Base-by-base conservation (phyloP, 768 basidiomycete genomes). In the Tephrocybe sp. region DNA sequence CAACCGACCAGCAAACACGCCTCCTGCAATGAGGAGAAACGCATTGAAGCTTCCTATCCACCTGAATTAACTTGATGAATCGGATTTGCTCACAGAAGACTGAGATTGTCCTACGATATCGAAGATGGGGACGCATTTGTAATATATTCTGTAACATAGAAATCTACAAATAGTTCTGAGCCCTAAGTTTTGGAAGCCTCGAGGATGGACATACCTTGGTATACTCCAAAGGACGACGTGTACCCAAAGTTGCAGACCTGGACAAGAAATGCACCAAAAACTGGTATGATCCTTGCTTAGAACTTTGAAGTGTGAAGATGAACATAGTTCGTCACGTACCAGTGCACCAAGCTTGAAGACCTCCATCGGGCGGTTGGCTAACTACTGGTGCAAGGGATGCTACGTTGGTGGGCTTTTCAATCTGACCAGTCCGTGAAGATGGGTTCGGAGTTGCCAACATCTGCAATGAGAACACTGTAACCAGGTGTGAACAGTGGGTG, bases 231-330 rank as follows among this genome's bases (percentile, higher is more conserved):
- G 3, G 71, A 67, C 25, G 67, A 62, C 9, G 67, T 55, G 39
- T 53, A 72, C 64, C 71, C 71, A 24, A 64, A 72, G 1, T 66
- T 67, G 51, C 71, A 62, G 40, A 73, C 69, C 47, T 74, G 72
- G 8, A 71, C 52, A 7, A 74, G 60, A 54, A 54, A 54, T 9
- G 46, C 46, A 22, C 36, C 46, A 18, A 47, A 9, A 15, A 39
- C 36, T 47, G 27, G 37, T 5, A 38, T 5, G 15, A n/a, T n/a
- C 15, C n/a, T n/a, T n/a, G n/a, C n/a, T 26, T 38, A 30, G 13
- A 25, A 5, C 18, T 15, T 24, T 26, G 2, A 24, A 36, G 28
- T 12, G 28, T 30, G 28, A 6, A 7, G 28, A 30, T 6, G 28
- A 12, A 12, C 28, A 30, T 30, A 7, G 28, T 30, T 30, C 12